A percentile compares a stretch with the other conserved stretches of the same genome.
These are phyloP conservation scores for Castanopsis chinensis DNA, from an alignment of 306 rosid species.

Conservation along the genomic window DNA sequence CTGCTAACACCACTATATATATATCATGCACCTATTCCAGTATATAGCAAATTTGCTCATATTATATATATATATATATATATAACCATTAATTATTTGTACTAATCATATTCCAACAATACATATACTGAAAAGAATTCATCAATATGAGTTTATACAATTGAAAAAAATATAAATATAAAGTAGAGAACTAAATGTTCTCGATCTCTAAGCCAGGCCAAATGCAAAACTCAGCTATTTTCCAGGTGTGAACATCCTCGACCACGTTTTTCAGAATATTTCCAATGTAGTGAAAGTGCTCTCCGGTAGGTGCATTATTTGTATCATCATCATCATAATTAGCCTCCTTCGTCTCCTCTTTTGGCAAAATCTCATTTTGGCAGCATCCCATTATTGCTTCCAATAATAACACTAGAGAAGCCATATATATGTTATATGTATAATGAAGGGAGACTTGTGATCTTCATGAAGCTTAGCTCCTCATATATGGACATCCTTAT, in stretches of 20 bases:
- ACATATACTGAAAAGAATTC: too few relatives aligned
- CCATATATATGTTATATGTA: slow-evolving; percentile 16
- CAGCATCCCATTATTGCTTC: slow-evolving; percentile 33
- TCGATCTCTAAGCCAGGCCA: slow-evolving; percentile 17
- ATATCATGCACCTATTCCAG: too few relatives aligned
- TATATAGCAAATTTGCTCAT: too few relatives aligned
- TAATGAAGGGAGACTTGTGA: background rate
- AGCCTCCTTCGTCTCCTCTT: background rate
- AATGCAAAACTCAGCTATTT: slow-evolving; percentile 23
- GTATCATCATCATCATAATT: background rate
- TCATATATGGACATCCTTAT: background rate
- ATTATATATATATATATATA: too few relatives aligned
- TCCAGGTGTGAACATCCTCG: slow-evolving; percentile 32
- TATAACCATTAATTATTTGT: too few relatives aligned
- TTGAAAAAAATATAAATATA: background rate
- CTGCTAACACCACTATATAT: too few relatives aligned
- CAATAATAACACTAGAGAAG: slow-evolving; percentile 43
- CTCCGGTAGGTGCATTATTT: slow-evolving; percentile 16
- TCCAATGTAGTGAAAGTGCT: slow-evolving; percentile 21
- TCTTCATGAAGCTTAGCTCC: background rate
- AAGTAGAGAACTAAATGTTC: too few relatives aligned
- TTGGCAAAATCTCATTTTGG: slow-evolving; percentile 14
- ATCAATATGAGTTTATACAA: background rate
- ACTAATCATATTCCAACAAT: too few relatives aligned
- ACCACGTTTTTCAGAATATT: background rate